phyloP scores from a whole-genome alignment of 2,329 filamentous ascomycete genomes.

The Coniochaeta sp. region DNA sequence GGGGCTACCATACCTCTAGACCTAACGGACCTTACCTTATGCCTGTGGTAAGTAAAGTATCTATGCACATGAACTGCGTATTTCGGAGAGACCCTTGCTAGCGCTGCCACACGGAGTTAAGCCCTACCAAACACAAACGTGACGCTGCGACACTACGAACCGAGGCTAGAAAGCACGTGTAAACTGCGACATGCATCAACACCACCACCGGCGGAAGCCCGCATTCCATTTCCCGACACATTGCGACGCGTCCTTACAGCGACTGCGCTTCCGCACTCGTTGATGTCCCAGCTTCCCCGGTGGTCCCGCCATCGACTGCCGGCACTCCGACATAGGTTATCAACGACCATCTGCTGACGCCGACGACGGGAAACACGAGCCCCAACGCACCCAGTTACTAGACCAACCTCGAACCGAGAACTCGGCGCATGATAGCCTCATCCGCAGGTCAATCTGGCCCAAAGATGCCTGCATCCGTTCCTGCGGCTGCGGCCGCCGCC shows the following conservation, averaged over 20 bases:
- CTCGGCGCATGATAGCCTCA: background rate
- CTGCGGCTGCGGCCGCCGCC: background rate
- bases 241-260: background rate
- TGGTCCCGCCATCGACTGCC: background rate
- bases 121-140: too few species aligned
- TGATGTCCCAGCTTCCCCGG: background rate
- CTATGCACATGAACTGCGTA: too few species aligned
- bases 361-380: too few species aligned
- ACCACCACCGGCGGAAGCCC: background rate
- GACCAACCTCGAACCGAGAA: background rate
- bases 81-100: too few species aligned
- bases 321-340: background rate
- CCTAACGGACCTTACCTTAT: too few species aligned
- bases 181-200: background rate
- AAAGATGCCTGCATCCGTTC: background rate
- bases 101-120: too few species aligned
- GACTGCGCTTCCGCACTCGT: background rate
- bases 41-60: too few species aligned
- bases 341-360: background rate
- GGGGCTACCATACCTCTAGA: too few species aligned
- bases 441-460: background rate
- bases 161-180: background rate
- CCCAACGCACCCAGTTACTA: too few species aligned
- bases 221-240: background rate
- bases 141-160: background rate